A percentile compares a stretch with the other conserved stretches of the same genome.
Conservation (phyloP, 202 grass and related monocot species). For the Sporobolus alterniflorus region DNA sequence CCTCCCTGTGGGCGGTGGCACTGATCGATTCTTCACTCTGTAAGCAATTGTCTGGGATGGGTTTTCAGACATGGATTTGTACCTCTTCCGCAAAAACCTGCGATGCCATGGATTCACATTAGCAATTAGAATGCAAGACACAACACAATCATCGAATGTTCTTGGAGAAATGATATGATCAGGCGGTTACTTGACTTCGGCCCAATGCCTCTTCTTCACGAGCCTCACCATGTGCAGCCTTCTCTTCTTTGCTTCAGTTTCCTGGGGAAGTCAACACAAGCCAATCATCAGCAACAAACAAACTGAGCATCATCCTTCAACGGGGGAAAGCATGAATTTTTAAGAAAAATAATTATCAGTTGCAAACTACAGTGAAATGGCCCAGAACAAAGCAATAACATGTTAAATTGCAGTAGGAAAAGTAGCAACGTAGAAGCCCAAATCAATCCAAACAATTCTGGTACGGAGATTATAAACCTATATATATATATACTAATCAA, state of each 20-base stretch:
- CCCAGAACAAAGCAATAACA: neutral
- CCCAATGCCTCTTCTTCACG: constrained; percentile 63
- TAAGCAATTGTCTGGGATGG: constrained; percentile 53
- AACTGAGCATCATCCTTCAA: neutral
- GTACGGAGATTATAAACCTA: neutral
- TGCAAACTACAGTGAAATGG: neutral
- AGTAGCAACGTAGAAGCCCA: neutral
- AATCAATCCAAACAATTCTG: neutral
- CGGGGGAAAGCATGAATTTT: neutral
- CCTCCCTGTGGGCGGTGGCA: neutral
- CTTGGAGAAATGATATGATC: neutral
- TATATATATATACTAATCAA: too few species aligned
- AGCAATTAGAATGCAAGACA: neutral
- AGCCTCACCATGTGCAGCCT: constrained; percentile 55
- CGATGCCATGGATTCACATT: neutral
- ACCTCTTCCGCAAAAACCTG: constrained; percentile 78
- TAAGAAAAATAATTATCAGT: neutral
- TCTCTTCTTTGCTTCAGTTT: constrained; percentile 76
- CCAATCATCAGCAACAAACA: constrained; percentile 20
- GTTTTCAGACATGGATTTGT: constrained; percentile 64
- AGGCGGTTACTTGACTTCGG: constrained; percentile 83
- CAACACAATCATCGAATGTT: neutral
- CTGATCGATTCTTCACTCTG: constrained; percentile 52
- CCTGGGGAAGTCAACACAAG: constrained; percentile 48
- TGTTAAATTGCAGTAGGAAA: neutral